Evolutionary conservation across 192 early-diverging fungal genomes (phyloP), one percentile per base, ranked within the genome.

Genomic region (Umbelopsis ramanniana): DNA sequence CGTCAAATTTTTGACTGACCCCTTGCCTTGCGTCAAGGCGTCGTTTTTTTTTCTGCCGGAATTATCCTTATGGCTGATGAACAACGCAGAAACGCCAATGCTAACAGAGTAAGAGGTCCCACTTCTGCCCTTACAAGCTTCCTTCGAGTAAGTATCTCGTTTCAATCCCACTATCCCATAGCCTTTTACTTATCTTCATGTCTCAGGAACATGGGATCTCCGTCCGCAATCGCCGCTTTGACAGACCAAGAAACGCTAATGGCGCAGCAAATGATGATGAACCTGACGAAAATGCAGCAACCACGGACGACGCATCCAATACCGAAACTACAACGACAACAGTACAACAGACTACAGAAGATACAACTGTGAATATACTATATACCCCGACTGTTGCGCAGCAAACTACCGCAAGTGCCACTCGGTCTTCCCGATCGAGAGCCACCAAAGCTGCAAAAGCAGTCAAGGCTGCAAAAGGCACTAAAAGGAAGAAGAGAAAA

Each of bases 61-160:
- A 3, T 35, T 35, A 37, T 63, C 29, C 0, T 6, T 11, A 63
- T 63, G 57, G 57, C 57, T 14, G 57, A 63, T 17, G 33, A 26
- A 37, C 57, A 63, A n/a, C 26, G 33, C 17, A 29, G 14, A 37
- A 63, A 63, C 19, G 0, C 10, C 14, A 33, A 14, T 14, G 8
- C 63, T 24, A 84, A 84, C 70, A 74, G 77, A 71, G 72, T 86
- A 1, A 72, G 83, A 52, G 85, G 85, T 8, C 85, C 85, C 21
- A 84, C 85, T 17, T 84, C 83, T 52, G 85, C 85, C 21, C 72
- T 86, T 45, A 79, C 76, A 45, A 82, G 74, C 11, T 86, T 86
- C 23, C 66, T 86, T 48, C 78, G 83, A 47, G 78, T 81, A 76
- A 77, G 73, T 75, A 73, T 60, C 72, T 43, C 23, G 2, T 46